These are phyloP conservation scores for Tuber brumale DNA, from an alignment of 495 filamentous ascomycete genomes.

Conservation along the genomic window DNA sequence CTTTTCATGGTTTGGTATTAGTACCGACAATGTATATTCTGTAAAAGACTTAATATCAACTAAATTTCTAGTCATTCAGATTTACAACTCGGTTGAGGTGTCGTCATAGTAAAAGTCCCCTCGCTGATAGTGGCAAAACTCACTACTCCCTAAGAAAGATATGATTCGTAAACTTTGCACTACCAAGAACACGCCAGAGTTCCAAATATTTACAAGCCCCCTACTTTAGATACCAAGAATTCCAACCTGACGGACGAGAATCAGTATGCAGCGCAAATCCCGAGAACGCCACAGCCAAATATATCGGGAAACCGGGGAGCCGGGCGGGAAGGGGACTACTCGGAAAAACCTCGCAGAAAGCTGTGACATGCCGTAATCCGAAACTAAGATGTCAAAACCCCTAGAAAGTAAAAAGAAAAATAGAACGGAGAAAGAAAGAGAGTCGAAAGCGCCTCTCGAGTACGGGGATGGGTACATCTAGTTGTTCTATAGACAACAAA, in stretches of 20 bases:
- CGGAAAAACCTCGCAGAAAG: not conserved
- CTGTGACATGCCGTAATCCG: too few species aligned
- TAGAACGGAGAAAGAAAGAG: too few species aligned
- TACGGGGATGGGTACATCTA: too few species aligned
- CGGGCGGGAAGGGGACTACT: not conserved
- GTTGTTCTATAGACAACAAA: too few species aligned
- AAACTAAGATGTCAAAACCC: too few species aligned
- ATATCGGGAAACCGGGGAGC: not conserved
- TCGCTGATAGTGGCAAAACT: not conserved
- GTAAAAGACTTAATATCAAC: not conserved
- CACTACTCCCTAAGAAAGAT: not conserved
- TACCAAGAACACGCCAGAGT: not conserved
- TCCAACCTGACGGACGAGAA: not conserved
- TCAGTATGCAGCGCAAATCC: not conserved
- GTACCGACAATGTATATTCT: not conserved
- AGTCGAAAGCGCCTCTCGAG: too few species aligned
- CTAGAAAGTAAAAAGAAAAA: too few species aligned
- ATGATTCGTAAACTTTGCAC: too few species aligned
- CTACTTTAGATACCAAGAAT: not conserved
- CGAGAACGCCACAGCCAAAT: not conserved
- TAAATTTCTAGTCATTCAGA: not conserved
- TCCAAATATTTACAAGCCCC: not conserved
- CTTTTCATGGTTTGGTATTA: not conserved
- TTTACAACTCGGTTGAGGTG: not conserved
- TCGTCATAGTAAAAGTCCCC: not conserved